Evolutionary conservation across 257 asterid genomes (phyloP), one percentile per base, ranked within the genome.

Genomic region (Cordia subcordata): DNA sequence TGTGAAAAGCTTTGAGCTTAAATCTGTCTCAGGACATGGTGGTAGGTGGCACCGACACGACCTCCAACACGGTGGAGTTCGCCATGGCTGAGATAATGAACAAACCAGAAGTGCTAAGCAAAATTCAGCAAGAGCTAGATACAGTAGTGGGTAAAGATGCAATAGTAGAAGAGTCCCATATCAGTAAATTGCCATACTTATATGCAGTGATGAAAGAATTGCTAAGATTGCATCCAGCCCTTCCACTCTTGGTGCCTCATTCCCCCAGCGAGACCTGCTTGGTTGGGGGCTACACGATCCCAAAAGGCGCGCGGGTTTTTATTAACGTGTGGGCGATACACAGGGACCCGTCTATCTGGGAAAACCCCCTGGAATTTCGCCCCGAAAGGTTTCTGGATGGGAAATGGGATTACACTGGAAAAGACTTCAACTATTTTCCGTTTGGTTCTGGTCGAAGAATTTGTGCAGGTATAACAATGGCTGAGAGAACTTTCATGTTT

Each of bases 11-110:
- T 27, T 27, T 27, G 35, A 3, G 3, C 6, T n/a, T n/a, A n/a
- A n/a, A n/a, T n/a, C n/a, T n/a, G n/a, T 56, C 23, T 35, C 68
- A 86, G 92, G 92, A 84, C 45, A 82, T 87, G 93, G 81, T 86
- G 0, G 89, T 84, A 0, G 95, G 86, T 8, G 95, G 96, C n/a
- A 83, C 86, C 0, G 94, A 89, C 49, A 83, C 95, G 10, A 80
- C 94, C 19, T 74, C 96, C 9, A 89, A 77, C 76, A 38, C 84
- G 0, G 44, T 84, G 8, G 96, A 89, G 55, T 89, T 49, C 27
- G 84, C 94, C 39, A 27, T 89, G 67, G 83, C 95, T 0, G 91
- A 89, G 62, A 70, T 89, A 63, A 74, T 86, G 80, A 82, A 80
- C 67, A 77, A 80, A 5, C 86, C 95, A 19, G 60, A 80, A 0